Evolutionary conservation across 2,329 filamentous ascomycete genomes (phyloP), one percentile per base, ranked within the genome.

Genomic region (Atkinsonella hypoxylon): DNA sequence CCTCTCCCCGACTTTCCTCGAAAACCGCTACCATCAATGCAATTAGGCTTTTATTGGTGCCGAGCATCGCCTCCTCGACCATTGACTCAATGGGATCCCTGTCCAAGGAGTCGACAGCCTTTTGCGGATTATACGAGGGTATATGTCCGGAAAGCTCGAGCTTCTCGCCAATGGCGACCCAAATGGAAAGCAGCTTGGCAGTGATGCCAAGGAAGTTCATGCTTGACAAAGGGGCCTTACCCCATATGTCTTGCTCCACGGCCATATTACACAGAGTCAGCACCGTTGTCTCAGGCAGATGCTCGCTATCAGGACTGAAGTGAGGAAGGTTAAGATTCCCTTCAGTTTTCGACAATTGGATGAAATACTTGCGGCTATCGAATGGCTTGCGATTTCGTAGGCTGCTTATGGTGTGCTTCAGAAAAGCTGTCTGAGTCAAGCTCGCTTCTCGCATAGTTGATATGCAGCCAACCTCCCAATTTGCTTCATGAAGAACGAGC

Each of bases 401-500:
- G 4, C 9, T 5, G 4, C 7, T 8, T 15, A 49, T 30, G 2
- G 18, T 11, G 15, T 11, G 2, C 13, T 8, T 26, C 26, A 26
- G 26, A 7, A 26, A 7, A 5, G 26, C 26, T 26, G 26, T 26
- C 30, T 20, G 32, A 45, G 20, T 7, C 18, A 17, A 20, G 39
- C 31, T 10, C 13, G 4, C n/a, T 26, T 20, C 22, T 30, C 12
- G 40, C n/a, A n/a, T 26, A 38, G 11, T 32, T 9, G 48, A 43
- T 15, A 50, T 26, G 11, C 15, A n/a, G 8, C 13, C 32, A 11
- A 31, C 5, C 5, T 45, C 30, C 48, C 48, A 50, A 5, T 20
- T 42, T 2, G 48, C 48, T 45, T 50, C 48, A 34, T 50, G 42
- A 3, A 50, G 31, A 13, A 50, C 48, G 42, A 15, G 54, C 53